phyloP scores from a whole-genome alignment of 495 filamentous ascomycete species.

The Xylaria scruposa region DNA sequence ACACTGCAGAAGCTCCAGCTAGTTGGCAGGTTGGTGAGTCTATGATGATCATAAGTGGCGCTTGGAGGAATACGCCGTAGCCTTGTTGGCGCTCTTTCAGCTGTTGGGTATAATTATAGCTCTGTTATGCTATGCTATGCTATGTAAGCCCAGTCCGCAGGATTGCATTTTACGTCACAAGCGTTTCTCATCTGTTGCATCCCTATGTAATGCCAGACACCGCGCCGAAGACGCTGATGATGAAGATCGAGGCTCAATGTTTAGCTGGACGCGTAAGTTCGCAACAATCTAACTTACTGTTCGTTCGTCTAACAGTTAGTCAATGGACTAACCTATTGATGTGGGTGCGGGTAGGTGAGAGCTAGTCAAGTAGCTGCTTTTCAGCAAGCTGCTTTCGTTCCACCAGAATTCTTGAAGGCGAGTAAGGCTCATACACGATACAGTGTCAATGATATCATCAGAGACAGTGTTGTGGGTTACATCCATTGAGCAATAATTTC shows the following conservation, averaged over 20 bases:
- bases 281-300: not conserved
- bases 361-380: no score
- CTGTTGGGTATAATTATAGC: conserved; percentile 2
- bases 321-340: not conserved
- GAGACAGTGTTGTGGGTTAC: not conserved
- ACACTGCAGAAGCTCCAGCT: not conserved
- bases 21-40: no score
- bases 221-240: no score
- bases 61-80: not conserved
- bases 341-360: no score
- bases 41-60: not conserved
- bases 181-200: not conserved
- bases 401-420: no score
- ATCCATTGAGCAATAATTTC: not conserved
- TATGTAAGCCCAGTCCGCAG: not conserved
- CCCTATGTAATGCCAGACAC: not conserved
- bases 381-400: no score
- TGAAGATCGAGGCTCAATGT: not conserved
- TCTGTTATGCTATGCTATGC: not conserved
- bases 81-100: not conserved
- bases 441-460: no score
- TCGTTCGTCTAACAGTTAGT: not conserved
- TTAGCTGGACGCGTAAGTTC: not conserved
- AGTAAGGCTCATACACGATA: no score
- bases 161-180: not conserved